A percentile compares a stretch with the other conserved stretches of the same genome.
These are phyloP conservation scores for Alternaria sp. DNA, from an alignment of 2,329 filamentous ascomycete genomes.

Conservation along the genomic window DNA sequence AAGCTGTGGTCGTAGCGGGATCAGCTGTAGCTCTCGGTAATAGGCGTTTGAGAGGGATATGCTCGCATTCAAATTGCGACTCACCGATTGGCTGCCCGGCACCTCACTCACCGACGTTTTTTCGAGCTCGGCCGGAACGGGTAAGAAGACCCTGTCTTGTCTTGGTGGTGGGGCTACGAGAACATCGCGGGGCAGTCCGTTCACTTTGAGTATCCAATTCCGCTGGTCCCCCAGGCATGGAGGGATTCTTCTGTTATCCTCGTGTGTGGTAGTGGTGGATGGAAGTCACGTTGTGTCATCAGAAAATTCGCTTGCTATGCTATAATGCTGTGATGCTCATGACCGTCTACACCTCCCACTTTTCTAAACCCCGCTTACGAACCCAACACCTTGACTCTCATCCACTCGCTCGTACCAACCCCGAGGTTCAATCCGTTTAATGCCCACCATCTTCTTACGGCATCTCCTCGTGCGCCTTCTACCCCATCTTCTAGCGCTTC, in stretches of 20 bases:
- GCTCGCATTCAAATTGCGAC: constrained; percentile 25
- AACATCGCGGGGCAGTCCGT: constrained; percentile 11
- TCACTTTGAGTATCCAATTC: constrained; percentile 18
- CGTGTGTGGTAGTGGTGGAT: too few relatives aligned
- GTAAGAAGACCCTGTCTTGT: constrained; percentile 27
- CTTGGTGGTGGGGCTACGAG: constrained; percentile 13
- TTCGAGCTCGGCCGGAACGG: constrained; percentile 18
- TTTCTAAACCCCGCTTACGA: constrained; percentile 21
- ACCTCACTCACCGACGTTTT: constrained; percentile 18
- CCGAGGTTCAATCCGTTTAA: constrained; percentile 82
- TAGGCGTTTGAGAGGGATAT: constrained; percentile 12
- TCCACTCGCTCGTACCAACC: constrained; percentile 86
- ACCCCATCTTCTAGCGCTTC: constrained; percentile 91
- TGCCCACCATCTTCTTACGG: constrained; percentile 87
- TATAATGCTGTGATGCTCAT: constrained; percentile 2
- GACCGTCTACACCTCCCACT: not conserved
- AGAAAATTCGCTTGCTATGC: constrained; percentile 3
- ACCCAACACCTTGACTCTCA: constrained; percentile 76
- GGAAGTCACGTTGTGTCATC: not conserved
- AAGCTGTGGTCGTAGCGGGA: constrained; percentile 26
- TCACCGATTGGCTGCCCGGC: constrained; percentile 25
- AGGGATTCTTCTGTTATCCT: too few relatives aligned
- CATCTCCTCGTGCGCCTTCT: constrained; percentile 70
- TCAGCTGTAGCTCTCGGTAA: constrained; percentile 20
- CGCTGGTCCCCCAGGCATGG: not conserved